Evolutionary conservation across 441 rosid genomes (phyloP).

Genomic region (Pelargonium cotyledonis): DNA sequence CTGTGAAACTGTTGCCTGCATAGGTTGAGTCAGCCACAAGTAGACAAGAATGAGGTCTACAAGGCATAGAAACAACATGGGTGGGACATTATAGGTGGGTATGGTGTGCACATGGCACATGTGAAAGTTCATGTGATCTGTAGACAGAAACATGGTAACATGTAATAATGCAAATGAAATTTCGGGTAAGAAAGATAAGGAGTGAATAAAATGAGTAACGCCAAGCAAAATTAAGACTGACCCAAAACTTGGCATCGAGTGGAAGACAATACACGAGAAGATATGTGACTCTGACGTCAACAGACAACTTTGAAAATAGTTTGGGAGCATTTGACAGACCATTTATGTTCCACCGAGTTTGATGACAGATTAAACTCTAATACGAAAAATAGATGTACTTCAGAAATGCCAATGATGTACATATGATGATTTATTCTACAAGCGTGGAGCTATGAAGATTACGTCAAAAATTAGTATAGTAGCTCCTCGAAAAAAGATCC

Average conservation of each 20-base stretch:
- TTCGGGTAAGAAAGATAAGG: too few species aligned
- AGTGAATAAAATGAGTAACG: too few species aligned
- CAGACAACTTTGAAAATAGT: too few species aligned
- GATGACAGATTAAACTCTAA: not conserved
- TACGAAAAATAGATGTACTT: too few species aligned
- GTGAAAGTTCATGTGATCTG: not conserved
- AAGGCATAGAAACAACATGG: not conserved
- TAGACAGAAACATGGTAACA: not conserved
- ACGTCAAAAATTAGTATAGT: constrained; percentile 40
- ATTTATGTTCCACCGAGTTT: not conserved
- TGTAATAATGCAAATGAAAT: too few species aligned
- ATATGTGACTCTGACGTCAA: not conserved
- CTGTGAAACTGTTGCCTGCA: not conserved
- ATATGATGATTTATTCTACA: constrained; percentile 17
- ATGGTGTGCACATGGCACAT: not conserved
- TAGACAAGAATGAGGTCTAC: not conserved
- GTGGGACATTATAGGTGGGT: not conserved
- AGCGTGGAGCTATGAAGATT: constrained; percentile 8
- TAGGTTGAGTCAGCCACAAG: not conserved
- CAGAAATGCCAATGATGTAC: not conserved
- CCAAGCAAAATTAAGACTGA: too few species aligned
- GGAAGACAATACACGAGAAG: too few species aligned
- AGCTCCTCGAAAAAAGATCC: constrained; percentile 84
- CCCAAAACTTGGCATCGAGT: too few species aligned
- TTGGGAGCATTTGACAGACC: too few species aligned